Percentiles rank a stretch among this genome's conserved stretches.
Conservation (phyloP, 257 asterid genomes). For the Solanum sitiens region DNA sequence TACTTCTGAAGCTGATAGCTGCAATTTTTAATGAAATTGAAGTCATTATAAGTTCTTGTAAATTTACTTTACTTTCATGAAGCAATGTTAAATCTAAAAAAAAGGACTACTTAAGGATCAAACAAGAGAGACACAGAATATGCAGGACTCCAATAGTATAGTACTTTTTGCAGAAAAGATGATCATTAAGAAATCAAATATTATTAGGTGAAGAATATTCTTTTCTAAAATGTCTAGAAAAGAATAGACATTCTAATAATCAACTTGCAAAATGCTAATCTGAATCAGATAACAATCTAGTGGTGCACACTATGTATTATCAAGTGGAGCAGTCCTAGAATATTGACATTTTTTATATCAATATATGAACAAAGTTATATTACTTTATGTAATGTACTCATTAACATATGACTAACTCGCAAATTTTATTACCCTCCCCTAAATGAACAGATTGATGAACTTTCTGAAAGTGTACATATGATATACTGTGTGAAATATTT, state of each 20-base stretch:
- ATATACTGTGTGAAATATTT: neutral
- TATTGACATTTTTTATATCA: neutral
- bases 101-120: neutral
- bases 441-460: neutral
- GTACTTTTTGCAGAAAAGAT: neutral
- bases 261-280: neutral
- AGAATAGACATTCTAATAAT: neutral
- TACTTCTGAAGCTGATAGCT: conserved; percentile 96
- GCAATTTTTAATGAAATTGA: conserved; percentile 1
- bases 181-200: neutral
- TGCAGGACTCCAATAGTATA: neutral
- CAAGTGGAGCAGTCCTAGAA: neutral
- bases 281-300: neutral
- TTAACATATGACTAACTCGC: neutral
- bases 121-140: neutral
- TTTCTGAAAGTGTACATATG: neutral
- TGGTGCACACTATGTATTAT: neutral
- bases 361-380: neutral
- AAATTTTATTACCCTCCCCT: neutral
- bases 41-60: neutral
- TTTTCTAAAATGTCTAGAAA: neutral
- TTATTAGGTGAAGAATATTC: neutral
- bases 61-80: neutral
- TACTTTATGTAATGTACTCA: neutral
- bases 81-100: neutral